Evolutionary conservation across 306 rosid species (phyloP).

Genomic region (Fragaria ananassa): DNA sequence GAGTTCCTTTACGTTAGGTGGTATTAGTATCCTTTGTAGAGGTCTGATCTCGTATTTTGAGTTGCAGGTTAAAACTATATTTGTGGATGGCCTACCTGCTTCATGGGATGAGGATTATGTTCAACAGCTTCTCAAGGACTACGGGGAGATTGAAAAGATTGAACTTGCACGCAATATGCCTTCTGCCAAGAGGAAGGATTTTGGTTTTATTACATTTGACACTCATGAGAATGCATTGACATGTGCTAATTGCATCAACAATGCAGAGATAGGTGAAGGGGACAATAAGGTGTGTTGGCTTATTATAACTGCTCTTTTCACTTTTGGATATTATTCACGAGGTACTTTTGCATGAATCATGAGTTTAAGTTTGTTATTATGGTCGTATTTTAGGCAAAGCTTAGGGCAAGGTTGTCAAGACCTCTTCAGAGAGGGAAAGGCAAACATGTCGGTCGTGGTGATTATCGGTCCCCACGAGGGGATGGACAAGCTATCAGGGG

Average conservation of each 20-base stretch:
- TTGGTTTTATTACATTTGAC: conserved; percentile 91
- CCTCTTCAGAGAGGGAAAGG: conserved; percentile 96
- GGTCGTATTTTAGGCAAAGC: conserved; percentile 67
- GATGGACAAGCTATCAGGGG: conserved; percentile 53
- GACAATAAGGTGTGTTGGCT: conserved; percentile 64
- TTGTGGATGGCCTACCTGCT: conserved; percentile 89
- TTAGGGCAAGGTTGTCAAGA: conserved; percentile 93
- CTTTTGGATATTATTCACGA: not conserved
- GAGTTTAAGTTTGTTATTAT: conserved; percentile 17
- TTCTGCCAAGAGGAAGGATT: conserved; percentile 90
- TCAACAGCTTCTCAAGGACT: conserved; percentile 63
- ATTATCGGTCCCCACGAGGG: conserved; percentile 54
- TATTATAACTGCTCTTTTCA: conserved; percentile 6
- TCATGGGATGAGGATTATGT: conserved; percentile 92
- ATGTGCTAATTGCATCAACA: conserved; percentile 83
- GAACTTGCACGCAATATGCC: conserved; percentile 98
- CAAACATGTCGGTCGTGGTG: conserved; percentile 67
- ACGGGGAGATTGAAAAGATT: conserved; percentile 75
- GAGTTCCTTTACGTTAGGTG: not conserved
- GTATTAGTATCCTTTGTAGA: not conserved
- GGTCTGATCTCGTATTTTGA: conserved; percentile 26
- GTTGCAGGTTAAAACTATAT: conserved; percentile 92
- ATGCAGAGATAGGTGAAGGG: conserved; percentile 91
- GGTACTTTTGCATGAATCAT: conserved; percentile 2
- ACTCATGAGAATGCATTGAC: conserved; percentile 82